Evolutionary conservation across 1,139 yeast genomes (phyloP).

Genomic region (Kurtzmaniella quercitrusa): DNA sequence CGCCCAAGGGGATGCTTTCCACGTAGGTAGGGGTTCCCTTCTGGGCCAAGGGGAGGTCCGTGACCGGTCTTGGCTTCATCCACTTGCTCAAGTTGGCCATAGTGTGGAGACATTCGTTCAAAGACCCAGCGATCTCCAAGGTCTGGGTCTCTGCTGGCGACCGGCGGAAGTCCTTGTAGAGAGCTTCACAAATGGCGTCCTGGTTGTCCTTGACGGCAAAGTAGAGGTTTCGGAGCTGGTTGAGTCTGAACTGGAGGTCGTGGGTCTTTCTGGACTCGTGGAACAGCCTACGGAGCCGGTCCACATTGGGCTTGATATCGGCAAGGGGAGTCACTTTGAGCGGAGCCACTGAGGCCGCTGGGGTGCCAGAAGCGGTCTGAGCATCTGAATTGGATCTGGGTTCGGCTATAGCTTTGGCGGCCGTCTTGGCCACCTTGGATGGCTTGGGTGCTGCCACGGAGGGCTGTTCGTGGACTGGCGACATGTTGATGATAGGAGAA

Average conservation of each 20-base stretch:
- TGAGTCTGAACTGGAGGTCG: conserved; percentile 53
- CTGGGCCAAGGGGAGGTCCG: conserved; percentile 43
- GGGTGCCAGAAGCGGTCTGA: neutral
- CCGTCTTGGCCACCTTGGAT: neutral
- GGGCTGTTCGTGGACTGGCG: neutral
- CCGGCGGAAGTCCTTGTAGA: conserved; percentile 64
- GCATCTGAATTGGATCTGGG: neutral
- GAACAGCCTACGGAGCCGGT: conserved; percentile 39
- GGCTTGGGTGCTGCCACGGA: neutral
- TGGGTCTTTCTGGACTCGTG: conserved; percentile 45
- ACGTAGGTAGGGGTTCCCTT: conserved; percentile 46
- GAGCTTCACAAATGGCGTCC: conserved; percentile 52
- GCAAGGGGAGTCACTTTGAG: conserved; percentile 44
- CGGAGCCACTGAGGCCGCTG: conserved; percentile 3
- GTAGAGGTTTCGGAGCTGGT: conserved; percentile 65
- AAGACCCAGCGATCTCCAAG: conserved; percentile 50
- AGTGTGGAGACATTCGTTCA: conserved; percentile 56
- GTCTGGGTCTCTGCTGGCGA: conserved; percentile 55
- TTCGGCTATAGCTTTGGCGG: neutral
- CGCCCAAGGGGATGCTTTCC: conserved; percentile 71
- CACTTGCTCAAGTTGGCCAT: conserved; percentile 60
- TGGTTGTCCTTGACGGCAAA: conserved; percentile 60
- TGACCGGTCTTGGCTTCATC: conserved; percentile 51
- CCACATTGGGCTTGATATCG: conserved; percentile 48
- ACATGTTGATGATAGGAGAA: neutral